Percentiles rank a stretch among this genome's conserved stretches.
Evolutionary conservation across 495 filamentous ascomycete genomes (phyloP).

Genomic region (Aspergillus ellipticus): DNA sequence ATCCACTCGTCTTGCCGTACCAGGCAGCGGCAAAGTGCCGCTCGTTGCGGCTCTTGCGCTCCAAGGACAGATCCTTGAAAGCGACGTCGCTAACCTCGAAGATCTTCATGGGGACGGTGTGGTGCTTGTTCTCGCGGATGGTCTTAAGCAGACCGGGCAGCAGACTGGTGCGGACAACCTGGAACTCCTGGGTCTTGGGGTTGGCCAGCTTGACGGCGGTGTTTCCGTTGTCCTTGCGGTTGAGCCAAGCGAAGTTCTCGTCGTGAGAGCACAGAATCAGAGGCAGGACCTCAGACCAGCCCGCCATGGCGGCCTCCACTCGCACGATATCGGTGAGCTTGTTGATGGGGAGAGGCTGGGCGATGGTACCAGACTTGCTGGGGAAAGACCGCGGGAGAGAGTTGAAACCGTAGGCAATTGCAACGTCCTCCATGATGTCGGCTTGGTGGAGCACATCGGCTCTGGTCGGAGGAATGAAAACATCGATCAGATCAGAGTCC

Average conservation of each 20-base stretch:
- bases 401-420: slow-evolving; percentile 96
- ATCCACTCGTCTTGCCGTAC: slow-evolving; percentile 92
- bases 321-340: slow-evolving; percentile 92
- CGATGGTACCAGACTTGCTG: slow-evolving; percentile 77
- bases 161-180: slow-evolving; percentile 87
- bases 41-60: slow-evolving; percentile 88
- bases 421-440: slow-evolving; percentile 98
- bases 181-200: slow-evolving; percentile 94
- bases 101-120: slow-evolving; percentile 84
- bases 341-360: slow-evolving; percentile 84
- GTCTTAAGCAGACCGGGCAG: slow-evolving; percentile 93
- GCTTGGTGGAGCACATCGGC: slow-evolving; percentile 94
- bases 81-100: slow-evolving; percentile 91
- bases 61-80: slow-evolving; percentile 73
- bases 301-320: slow-evolving; percentile 85
- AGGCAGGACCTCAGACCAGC: slow-evolving; percentile 95
- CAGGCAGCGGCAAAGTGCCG: slow-evolving; percentile 91
- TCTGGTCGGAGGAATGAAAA: slow-evolving; percentile 80
- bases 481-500: slow-evolving; percentile 64
- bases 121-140: slow-evolving; percentile 88
- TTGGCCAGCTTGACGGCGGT: slow-evolving; percentile 88
- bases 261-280: slow-evolving; percentile 97
- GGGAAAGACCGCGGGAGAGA: slow-evolving; percentile 80
- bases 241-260: slow-evolving; percentile 97
- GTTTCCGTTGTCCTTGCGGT: slow-evolving; percentile 82